phyloP scores from a whole-genome alignment of 2,329 filamentous ascomycete species.

The Cytospora leucostoma region DNA sequence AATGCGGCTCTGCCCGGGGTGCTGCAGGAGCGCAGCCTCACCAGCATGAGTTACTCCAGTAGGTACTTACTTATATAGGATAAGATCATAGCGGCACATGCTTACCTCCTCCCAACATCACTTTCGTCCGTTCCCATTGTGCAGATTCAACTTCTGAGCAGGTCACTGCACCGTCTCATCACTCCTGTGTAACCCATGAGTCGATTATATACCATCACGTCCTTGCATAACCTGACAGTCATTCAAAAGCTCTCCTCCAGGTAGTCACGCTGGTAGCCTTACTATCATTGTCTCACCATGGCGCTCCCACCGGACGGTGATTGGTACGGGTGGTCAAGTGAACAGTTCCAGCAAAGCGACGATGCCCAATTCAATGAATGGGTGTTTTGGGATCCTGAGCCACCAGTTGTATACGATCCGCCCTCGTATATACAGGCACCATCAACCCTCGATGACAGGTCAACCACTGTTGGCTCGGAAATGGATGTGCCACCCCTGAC shows the following conservation, averaged over 20 bases:
- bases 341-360: not conserved
- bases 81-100: not conserved
- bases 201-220: not conserved
- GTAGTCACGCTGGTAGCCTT: not conserved
- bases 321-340: not conserved
- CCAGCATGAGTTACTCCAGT: not conserved
- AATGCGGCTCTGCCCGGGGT: not conserved
- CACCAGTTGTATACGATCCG: not conserved
- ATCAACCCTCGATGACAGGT: slow-evolving; percentile 7
- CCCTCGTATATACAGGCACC: slow-evolving; percentile 2
- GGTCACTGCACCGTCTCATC: not conserved
- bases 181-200: not conserved
- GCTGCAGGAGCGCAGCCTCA: no score
- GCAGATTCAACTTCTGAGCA: not conserved
- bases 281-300: not conserved
- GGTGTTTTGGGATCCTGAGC: not conserved
- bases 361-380: not conserved
- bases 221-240: not conserved
- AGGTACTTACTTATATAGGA: not conserved
- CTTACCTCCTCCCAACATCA: not conserved
- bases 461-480: slow-evolving; percentile 13
- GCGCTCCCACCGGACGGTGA: not conserved
- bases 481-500: slow-evolving; percentile 9
- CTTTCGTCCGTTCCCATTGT: not conserved
- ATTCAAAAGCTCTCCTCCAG: not conserved